These are phyloP conservation scores for Scutellaria baicalensis DNA, from an alignment of 257 asterid genomes.

Conservation along the genomic window DNA sequence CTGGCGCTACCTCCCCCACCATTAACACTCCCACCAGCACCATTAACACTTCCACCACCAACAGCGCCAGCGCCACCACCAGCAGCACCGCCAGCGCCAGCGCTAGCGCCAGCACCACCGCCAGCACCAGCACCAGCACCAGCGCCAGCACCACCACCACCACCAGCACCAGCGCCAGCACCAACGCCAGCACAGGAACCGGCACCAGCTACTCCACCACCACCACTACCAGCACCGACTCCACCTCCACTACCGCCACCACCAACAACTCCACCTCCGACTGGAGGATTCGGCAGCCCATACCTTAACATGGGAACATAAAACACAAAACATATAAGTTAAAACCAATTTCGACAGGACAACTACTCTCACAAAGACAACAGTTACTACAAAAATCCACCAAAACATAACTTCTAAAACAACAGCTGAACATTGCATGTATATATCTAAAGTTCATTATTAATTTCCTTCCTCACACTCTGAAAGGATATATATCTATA, in stretches of 20 bases:
- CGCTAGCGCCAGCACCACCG: background rate
- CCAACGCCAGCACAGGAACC: conserved; percentile 1
- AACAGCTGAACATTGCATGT: background rate
- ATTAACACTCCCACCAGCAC: conserved; percentile 15
- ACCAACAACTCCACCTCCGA: conserved; percentile 5
- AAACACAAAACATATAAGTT: background rate
- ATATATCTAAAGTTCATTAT: background rate
- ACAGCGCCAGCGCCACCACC: conserved; percentile 6
- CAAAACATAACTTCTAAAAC: background rate
- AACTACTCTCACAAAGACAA: background rate
- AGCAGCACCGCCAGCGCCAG: conserved; percentile 7
- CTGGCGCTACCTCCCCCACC: conserved; percentile 27
- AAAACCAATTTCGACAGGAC: conserved; percentile 1
- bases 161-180: background rate
- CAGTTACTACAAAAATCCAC: background rate
- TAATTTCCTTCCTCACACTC: background rate
- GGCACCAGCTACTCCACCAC: conserved; percentile 1
- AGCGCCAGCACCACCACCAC: conserved; percentile 1
- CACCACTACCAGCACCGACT: background rate
- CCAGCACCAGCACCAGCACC: background rate
- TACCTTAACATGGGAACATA: conserved; percentile 19
- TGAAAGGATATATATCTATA: background rate
- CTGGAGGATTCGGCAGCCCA: conserved; percentile 27
- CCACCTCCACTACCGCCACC: conserved; percentile 7
- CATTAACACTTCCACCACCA: conserved; percentile 12